Evolutionary conservation across 768 basidiomycete species (phyloP), one percentile per base, ranked within the genome.

Genomic region (Termitomyces sp.): DNA sequence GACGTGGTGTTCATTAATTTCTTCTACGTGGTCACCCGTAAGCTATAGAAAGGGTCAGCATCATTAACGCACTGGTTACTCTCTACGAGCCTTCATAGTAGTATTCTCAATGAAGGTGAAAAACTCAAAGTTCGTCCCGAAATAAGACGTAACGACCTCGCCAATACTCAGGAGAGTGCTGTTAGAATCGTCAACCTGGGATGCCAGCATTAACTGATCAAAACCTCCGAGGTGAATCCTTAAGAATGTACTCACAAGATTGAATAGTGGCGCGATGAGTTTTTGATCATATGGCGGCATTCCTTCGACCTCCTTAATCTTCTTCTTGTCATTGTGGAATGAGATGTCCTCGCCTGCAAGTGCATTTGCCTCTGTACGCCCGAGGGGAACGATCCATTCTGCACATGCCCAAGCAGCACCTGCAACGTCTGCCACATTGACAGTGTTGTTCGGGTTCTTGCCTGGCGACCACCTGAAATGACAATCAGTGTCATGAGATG

Each of bases 1-100:
- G 32, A 91, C 87, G 64, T 94, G 91, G 46, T 84, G 80, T 64
- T 92, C 90, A 64, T 93, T 93, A 64, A 91, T 88, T 47, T 90
- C 88, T 64, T 92, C 88, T 7, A 91, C 80, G 40, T 79, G 68
- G 59, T 90, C 88, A 52, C 89, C 85, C 26, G 81, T 74, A 61
- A 88, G 72, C 85, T 90, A 62, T 10, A 45, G n/a, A n/a, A 47
- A 3, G 35, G 15, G 22, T 58, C 22, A 40, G 51, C 52, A 21
- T 51, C 6, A 14, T 49, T 1, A 35, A 24, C 30, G 42, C 50
- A 50, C 17, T 8, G 34, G 9, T 32, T 32, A 48, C 15, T 49
- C 4, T 40, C 21, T n/a, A 63, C 68, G 35, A 57, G 84, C 90
- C 77, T 86, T 88, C 48, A 87, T 79, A 41, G 85, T 65, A 2